phyloP scores from a whole-genome alignment of 2,329 filamentous ascomycete species.

The Cryphonectria parasitica region DNA sequence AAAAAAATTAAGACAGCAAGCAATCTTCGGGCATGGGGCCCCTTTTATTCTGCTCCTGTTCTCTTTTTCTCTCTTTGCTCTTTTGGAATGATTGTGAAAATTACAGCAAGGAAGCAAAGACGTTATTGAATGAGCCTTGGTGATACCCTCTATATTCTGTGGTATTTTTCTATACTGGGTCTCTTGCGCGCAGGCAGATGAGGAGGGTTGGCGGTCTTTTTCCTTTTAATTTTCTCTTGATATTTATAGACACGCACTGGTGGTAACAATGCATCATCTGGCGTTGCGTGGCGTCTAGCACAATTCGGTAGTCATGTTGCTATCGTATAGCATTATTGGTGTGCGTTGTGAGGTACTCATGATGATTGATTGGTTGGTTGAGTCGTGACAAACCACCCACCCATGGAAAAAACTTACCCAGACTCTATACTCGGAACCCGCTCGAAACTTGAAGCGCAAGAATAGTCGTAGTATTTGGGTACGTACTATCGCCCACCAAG shows the following conservation, averaged over 20 bases:
- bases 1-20: background rate
- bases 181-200: background rate
- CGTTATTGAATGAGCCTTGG: slow-evolving; percentile 17
- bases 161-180: background rate
- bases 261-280: slow-evolving; percentile 4
- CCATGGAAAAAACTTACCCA: background rate
- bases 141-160: slow-evolving; percentile 21
- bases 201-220: background rate
- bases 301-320: background rate
- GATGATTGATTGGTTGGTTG: background rate
- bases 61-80: no score
- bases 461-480: background rate
- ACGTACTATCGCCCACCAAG: background rate
- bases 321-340: background rate
- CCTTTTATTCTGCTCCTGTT: no score
- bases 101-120: background rate
- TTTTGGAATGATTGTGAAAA: background rate
- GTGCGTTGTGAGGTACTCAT: background rate
- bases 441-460: background rate
- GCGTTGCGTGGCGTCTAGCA: slow-evolving; percentile 22
- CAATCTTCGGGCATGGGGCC: background rate
- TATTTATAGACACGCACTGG: background rate
- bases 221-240: background rate
- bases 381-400: no score
- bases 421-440: background rate